These are phyloP conservation scores for Arthrinium phaeospermum DNA, from an alignment of 2,329 filamentous ascomycete genomes.

Conservation along the genomic window DNA sequence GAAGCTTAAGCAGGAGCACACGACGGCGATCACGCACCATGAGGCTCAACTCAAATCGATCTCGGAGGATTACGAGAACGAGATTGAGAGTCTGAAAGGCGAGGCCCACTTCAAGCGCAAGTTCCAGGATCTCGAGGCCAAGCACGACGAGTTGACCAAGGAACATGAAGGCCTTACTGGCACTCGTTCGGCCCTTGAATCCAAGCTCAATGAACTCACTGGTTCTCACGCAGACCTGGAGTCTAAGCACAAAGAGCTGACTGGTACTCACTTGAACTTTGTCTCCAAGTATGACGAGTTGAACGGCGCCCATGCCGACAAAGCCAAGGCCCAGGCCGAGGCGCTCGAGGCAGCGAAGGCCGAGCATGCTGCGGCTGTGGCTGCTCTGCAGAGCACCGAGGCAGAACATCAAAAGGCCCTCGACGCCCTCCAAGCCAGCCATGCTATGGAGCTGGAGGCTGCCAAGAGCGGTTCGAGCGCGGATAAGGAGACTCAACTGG, in stretches of 20 bases:
- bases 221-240: slow-evolving; percentile 25
- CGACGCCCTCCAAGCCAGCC: slow-evolving; percentile 60
- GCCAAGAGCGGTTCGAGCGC: slow-evolving; percentile 59
- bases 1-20: slow-evolving; percentile 56
- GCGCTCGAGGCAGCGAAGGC: slow-evolving; percentile 34
- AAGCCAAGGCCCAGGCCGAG: slow-evolving; percentile 43
- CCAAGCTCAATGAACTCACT: slow-evolving; percentile 11
- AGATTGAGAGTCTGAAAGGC: slow-evolving; percentile 67
- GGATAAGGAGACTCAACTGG: slow-evolving; percentile 53
- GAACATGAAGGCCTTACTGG: slow-evolving; percentile 35
- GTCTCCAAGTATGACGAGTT: slow-evolving; percentile 22
- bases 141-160: slow-evolving; percentile 54
- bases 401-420: slow-evolving; percentile 59
- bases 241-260: slow-evolving; percentile 27
- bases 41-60: slow-evolving; percentile 63
- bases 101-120: slow-evolving; percentile 70
- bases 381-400: slow-evolving; percentile 56
- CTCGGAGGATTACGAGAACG: slow-evolving; percentile 66
- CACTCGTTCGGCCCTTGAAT: slow-evolving; percentile 30
- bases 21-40: slow-evolving; percentile 52
- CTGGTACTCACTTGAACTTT: slow-evolving; percentile 30
- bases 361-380: slow-evolving; percentile 50
- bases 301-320: slow-evolving; percentile 33
- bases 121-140: slow-evolving; percentile 63
- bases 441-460: slow-evolving; percentile 63